A percentile compares a stretch with the other conserved stretches of the same genome.
phyloP scores from a whole-genome alignment of 768 basidiomycete species.

The Ramaria sp. region DNA sequence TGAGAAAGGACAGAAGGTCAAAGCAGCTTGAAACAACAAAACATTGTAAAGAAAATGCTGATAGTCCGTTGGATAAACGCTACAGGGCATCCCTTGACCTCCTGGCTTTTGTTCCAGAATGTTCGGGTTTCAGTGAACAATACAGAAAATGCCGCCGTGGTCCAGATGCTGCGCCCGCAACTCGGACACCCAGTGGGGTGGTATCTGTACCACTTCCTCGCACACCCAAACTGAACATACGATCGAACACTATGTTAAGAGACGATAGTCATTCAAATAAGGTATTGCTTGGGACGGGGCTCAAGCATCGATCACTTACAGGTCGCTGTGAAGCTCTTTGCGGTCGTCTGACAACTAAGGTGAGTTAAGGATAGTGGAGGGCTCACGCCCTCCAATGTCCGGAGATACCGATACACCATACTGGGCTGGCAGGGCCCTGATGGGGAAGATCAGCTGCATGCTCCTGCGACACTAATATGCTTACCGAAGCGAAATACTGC shows the following conservation, averaged over 20 bases:
- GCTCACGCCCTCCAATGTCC: conserved; percentile 83
- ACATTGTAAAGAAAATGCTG: too few relatives aligned
- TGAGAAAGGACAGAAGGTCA: too few relatives aligned
- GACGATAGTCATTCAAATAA: neutral
- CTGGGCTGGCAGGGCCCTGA: conserved; percentile 81
- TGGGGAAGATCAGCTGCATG: neutral
- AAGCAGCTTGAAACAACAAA: too few relatives aligned
- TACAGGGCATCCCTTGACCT: neutral
- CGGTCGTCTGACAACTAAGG: conserved; percentile 79
- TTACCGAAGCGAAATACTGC: conserved; percentile 79
- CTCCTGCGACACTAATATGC: conserved; percentile 10
- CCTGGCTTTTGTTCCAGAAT: conserved; percentile 15
- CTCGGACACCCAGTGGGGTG: conserved; percentile 49
- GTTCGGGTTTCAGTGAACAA: conserved; percentile 62
- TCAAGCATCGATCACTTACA: conserved; percentile 33
- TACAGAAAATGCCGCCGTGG: conserved; percentile 80
- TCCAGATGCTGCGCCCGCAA: conserved; percentile 53
- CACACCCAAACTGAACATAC: conserved; percentile 81
- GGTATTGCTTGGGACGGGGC: neutral
- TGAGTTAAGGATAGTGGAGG: conserved; percentile 81
- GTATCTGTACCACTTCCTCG: conserved; percentile 65
- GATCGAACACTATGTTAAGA: conserved; percentile 58
- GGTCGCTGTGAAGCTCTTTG: conserved; percentile 81
- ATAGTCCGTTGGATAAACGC: neutral
- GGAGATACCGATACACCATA: conserved; percentile 86